Evolutionary conservation across 2,329 filamentous ascomycete species (phyloP).

Genomic region (Colletotrichum horii): DNA sequence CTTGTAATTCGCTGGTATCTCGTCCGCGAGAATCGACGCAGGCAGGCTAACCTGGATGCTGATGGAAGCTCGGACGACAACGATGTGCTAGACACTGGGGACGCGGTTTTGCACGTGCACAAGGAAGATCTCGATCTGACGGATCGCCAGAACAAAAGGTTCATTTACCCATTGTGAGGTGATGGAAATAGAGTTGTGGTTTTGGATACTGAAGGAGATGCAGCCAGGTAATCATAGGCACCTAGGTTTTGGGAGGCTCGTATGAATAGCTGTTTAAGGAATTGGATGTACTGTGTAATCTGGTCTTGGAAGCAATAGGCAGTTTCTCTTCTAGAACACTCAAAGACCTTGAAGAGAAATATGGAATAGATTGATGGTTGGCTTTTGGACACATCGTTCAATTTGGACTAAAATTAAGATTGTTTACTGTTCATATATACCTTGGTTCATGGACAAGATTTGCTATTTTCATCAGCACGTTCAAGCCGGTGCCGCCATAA

Average conservation of each 20-base stretch:
- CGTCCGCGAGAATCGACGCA: slow-evolving; percentile 20
- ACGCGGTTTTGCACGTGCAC: neutral
- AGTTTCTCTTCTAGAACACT: neutral
- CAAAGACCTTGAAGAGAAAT: neutral
- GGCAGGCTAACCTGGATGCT: neutral
- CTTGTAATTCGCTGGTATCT: slow-evolving; percentile 28
- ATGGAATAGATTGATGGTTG: neutral
- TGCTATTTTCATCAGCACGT: neutral
- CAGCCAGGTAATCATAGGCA: neutral
- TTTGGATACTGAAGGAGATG: neutral
- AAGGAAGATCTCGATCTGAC: neutral
- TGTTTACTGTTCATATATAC: neutral
- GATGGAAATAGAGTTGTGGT: neutral
- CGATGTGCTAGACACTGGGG: neutral
- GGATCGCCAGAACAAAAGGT: neutral
- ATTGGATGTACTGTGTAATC: neutral
- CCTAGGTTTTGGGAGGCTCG: neutral
- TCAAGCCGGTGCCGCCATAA: neutral
- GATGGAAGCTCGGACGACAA: neutral
- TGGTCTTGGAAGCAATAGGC: neutral
- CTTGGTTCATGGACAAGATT: neutral
- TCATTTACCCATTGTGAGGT: neutral
- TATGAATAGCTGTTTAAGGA: neutral
- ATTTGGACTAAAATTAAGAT: neutral
- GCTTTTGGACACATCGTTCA: neutral